Base-by-base conservation (phyloP, 495 filamentous ascomycete genomes). In the Ramalina intermedia region DNA sequence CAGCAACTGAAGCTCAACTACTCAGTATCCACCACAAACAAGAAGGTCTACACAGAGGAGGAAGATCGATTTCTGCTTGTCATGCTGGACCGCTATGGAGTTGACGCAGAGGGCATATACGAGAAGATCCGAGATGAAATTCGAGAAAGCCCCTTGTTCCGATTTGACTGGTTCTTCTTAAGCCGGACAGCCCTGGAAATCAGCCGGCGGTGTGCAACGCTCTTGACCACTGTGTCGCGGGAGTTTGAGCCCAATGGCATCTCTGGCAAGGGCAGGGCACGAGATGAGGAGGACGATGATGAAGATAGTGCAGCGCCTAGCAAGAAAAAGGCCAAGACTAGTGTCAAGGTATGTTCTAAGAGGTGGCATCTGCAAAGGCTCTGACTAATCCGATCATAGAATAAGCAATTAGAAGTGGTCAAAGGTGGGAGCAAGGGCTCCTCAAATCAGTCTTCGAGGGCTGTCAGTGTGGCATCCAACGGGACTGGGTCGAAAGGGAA, bases 131-230 rank as follows among this genome's bases (percentile, higher is more conserved):
- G 88, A 14, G 85, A 91, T 49, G 87, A 90, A 58, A 94, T 99
- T 52, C 81, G 91, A 8, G 91, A 99, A 54, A 88, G 81, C 44
- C 89, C 93, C 8, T 67, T 96, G 16, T 99, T 99, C 73, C 78
- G 93, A 24, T 99, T 99, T 53, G 93, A 99, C 57, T 99, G 93
- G 93, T 99, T 96, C 69, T 94, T 96, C 71, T 72, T 99, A 24
- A 90, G 84, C 58, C 76, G 93, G 13, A 99, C 93, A 2, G 88
- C 93, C 2, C 76, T 87, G 21, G 93, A 99, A 66, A 84, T 99
- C 55, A 78, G 84, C 49, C 80, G 93, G 50, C 75, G 93, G 36
- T 96, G 91, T 67, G 90, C 85, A 39, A 99, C 93, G 2, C 74
- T 99, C 35, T 76, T 99, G 49, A 90, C 88, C 47, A 94, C 93